These are phyloP conservation scores for Rhizopogon rudus DNA, from an alignment of 768 basidiomycete species.

Conservation along the genomic window DNA sequence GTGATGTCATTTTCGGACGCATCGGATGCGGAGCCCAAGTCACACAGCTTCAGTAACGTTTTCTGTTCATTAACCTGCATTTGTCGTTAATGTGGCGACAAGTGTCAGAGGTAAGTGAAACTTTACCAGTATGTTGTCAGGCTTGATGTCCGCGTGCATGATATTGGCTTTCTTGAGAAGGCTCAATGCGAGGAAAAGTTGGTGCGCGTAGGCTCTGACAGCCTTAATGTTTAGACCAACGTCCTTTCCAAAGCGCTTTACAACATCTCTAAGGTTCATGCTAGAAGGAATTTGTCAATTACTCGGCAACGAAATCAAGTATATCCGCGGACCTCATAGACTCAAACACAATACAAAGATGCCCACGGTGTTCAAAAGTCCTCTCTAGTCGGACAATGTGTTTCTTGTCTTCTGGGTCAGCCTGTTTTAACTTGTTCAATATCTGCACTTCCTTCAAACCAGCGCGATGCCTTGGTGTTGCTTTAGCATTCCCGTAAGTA, in stretches of 20 bases:
- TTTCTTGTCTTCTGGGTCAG: slow-evolving; percentile 96
- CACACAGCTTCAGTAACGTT: slow-evolving; percentile 89
- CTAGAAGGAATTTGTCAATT: slow-evolving; percentile 34
- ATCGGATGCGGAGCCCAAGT: slow-evolving; percentile 95
- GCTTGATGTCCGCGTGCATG: slow-evolving; percentile 99
- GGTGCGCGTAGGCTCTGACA: slow-evolving; percentile 98
- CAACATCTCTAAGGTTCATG: slow-evolving; percentile 97
- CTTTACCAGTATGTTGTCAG: slow-evolving; percentile 92
- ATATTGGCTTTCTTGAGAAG: slow-evolving; percentile 85
- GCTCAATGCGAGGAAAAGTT: slow-evolving; percentile 85
- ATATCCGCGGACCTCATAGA: slow-evolving; percentile 64
- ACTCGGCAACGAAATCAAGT: neutral
- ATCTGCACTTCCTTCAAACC: slow-evolving; percentile 92
- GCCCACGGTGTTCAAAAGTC: slow-evolving; percentile 96
- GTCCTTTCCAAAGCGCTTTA: slow-evolving; percentile 98
- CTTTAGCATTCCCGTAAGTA: neutral
- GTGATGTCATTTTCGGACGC: slow-evolving; percentile 95
- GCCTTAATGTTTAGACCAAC: slow-evolving; percentile 94
- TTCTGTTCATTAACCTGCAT: slow-evolving; percentile 90
- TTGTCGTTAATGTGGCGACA: slow-evolving; percentile 12
- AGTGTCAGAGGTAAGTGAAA: slow-evolving; percentile 2
- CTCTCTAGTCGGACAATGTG: slow-evolving; percentile 90
- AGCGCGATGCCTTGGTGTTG: slow-evolving; percentile 75
- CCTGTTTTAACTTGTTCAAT: slow-evolving; percentile 77
- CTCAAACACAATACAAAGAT: slow-evolving; percentile 95